These are phyloP conservation scores for Leccinum subspadiceum DNA, from an alignment of 1,284 basidiomycete genomes.

Conservation along the genomic window DNA sequence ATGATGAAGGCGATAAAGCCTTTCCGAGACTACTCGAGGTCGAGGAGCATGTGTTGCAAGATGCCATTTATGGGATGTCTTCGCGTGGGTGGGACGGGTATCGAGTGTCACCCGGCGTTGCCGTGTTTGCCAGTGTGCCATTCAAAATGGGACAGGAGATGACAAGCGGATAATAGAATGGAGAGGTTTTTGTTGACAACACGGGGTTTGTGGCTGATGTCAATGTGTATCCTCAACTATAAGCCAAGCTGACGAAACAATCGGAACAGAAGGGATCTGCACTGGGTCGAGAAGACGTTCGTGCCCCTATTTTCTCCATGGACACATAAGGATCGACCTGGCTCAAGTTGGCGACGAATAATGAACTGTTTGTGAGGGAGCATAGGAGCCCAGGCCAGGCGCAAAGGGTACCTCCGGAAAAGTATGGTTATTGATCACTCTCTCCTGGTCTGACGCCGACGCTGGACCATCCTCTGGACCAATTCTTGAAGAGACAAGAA, in stretches of 20 bases:
- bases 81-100: too few species aligned
- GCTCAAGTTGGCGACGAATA: too few species aligned
- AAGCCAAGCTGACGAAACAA: too few species aligned
- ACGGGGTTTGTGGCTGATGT: conserved; percentile 12
- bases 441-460: background rate
- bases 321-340: too few species aligned
- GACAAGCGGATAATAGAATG: conserved; percentile 3
- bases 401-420: too few species aligned
- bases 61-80: conserved; percentile 7
- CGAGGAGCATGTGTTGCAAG: conserved; percentile 12
- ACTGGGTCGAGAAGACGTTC: too few species aligned
- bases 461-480: background rate
- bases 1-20: too few species aligned
- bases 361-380: too few species aligned
- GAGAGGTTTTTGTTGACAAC: conserved; percentile 8
- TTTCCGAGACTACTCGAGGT: background rate
- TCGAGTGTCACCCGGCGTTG: background rate
- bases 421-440: background rate
- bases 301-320: too few species aligned
- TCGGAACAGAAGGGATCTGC: too few species aligned
- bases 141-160: background rate
- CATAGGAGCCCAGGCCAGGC: too few species aligned
- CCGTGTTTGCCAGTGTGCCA: conserved; percentile 16
- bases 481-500: background rate
- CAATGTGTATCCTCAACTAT: too few species aligned